Evolutionary conservation across 2,329 filamentous ascomycete species (phyloP).

Genomic region (Xylariomycetidae sp.): DNA sequence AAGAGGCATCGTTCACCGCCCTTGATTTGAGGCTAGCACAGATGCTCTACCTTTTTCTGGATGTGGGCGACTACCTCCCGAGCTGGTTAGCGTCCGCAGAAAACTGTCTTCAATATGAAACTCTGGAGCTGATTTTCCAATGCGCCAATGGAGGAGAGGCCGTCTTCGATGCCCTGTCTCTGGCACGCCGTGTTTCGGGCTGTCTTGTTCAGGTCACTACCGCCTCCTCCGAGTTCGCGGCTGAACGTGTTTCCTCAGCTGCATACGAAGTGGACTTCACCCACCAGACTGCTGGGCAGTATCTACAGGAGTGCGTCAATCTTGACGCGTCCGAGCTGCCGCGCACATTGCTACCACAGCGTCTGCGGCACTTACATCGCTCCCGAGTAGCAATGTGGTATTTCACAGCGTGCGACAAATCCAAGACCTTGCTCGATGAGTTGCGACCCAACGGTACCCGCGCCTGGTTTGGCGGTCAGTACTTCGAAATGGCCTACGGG

Average conservation of each 20-base stretch:
- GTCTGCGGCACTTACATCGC: conserved; percentile 9
- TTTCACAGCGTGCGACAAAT: conserved; percentile 8
- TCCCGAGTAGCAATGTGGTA: conserved; percentile 11
- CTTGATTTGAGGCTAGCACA: conserved; percentile 12
- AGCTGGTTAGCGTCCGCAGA: conserved; percentile 1
- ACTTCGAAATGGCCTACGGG: conserved; percentile 13
- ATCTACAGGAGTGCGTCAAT: conserved; percentile 6
- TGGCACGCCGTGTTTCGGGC: conserved; percentile 3
- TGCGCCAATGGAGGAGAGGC: conserved; percentile 12
- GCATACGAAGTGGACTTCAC: conserved; percentile 11
- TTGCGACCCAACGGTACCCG: conserved; percentile 3
- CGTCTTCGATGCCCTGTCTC: conserved; percentile 5
- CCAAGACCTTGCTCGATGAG: conserved; percentile 4
- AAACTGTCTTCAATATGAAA: conserved; percentile 5
- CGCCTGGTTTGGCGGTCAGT: conserved; percentile 1
- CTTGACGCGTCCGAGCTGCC: conserved; percentile 6
- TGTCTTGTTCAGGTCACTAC: not conserved
- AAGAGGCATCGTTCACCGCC: conserved; percentile 5
- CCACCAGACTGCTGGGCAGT: conserved; percentile 11
- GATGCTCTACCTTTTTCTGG: conserved; percentile 12
- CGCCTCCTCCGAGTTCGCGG: no score
- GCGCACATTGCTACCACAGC: conserved; percentile 5
- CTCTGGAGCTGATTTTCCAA: conserved; percentile 10
- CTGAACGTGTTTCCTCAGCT: not conserved
- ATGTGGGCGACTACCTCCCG: conserved; percentile 10